Evolutionary conservation across 116 monocot species (phyloP).

Genomic region (Trichopus zeylanicus): DNA sequence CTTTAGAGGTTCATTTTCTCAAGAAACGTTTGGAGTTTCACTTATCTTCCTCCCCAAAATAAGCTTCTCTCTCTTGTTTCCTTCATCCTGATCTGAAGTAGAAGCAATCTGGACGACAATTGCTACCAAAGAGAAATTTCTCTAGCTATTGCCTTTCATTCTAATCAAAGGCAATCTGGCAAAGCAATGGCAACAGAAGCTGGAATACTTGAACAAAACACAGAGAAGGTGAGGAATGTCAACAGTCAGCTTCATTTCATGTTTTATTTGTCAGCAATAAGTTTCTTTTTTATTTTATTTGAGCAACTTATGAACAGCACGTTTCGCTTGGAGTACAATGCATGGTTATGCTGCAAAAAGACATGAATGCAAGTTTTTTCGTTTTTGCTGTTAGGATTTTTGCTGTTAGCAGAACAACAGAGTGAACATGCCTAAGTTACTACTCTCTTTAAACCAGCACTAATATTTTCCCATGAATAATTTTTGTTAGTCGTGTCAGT

Average conservation of each 20-base stretch:
- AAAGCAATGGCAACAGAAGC: background rate
- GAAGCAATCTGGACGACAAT: background rate
- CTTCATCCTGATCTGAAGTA: background rate
- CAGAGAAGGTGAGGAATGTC: background rate
- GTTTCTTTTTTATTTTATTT: too few relatives aligned
- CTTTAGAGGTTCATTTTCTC: too few relatives aligned
- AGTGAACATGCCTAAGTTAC: too few relatives aligned
- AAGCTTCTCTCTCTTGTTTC: background rate
- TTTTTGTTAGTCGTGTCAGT: too few relatives aligned
- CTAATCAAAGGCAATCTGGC: background rate
- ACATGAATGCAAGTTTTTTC: background rate
- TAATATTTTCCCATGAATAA: too few relatives aligned
- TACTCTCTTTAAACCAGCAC: too few relatives aligned
- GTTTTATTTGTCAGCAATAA: background rate
- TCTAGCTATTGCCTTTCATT: background rate
- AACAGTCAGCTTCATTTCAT: background rate
- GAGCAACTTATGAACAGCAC: too few relatives aligned
- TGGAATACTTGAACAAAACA: background rate
- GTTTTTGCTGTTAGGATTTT: background rate
- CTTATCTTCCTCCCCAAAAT: background rate
- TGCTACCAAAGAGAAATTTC: too few relatives aligned
- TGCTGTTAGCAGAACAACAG: too few relatives aligned
- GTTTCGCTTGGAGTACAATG: background rate
- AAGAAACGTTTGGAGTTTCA: background rate
- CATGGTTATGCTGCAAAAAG: background rate